These are phyloP conservation scores for Poronia punctata DNA, from an alignment of 495 filamentous ascomycete species.

Conservation along the genomic window DNA sequence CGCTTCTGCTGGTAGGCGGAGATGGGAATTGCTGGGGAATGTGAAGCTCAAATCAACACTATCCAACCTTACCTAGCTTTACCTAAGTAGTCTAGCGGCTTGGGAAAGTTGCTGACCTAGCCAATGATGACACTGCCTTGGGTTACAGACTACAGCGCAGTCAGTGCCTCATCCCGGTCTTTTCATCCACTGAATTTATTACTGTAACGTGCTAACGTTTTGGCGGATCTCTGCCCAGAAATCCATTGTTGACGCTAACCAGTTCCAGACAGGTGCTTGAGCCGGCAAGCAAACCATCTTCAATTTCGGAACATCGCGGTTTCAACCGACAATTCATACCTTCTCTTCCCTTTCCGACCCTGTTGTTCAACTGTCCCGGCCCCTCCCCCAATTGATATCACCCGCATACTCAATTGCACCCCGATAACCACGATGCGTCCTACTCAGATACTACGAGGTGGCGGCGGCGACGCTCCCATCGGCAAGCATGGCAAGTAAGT, in stretches of 20 bases:
- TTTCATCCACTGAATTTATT: constrained; percentile 8
- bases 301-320: constrained; percentile 25
- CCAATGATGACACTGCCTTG: too few species aligned
- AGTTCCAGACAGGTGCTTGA: constrained; percentile 1
- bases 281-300: constrained; percentile 9
- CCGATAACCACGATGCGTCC: constrained; percentile 54
- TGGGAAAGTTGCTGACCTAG: too few species aligned
- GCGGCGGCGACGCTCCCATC: constrained; percentile 50
- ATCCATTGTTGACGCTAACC: not conserved
- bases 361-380: too few species aligned
- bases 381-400: constrained; percentile 22
- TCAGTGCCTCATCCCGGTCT: too few species aligned
- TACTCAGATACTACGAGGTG: constrained; percentile 40
- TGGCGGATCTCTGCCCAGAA: not conserved
- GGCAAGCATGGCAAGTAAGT: constrained; percentile 71
- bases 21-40: too few species aligned
- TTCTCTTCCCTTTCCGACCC: constrained; percentile 15
- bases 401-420: constrained; percentile 18
- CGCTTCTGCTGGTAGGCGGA: too few species aligned
- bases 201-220: constrained; percentile 1
- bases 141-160: too few species aligned
- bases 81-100: too few species aligned
- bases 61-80: too few species aligned
- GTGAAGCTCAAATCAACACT: too few species aligned
- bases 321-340: constrained; percentile 13